Base-by-base conservation (phyloP, 148 eudicot genomes). In the Fagopyrum esculentum region DNA sequence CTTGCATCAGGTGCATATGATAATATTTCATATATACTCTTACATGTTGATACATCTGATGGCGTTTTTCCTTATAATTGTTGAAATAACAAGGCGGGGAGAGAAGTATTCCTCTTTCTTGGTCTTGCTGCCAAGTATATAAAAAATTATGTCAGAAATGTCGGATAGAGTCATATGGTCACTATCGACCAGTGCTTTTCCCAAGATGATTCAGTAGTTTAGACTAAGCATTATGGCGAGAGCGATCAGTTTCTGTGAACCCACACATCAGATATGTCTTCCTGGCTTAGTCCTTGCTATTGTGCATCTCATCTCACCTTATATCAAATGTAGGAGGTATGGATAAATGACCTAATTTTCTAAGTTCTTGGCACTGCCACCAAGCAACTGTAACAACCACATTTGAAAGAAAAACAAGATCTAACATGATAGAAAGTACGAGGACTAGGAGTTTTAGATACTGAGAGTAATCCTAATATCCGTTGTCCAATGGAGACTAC, bases 1-100 rank as follows among this genome's bases (percentile, higher is more conserved):
- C 46, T 77, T 93, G 84, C 87, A 91, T 75, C 78, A 83, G 89
- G 98, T 91, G 71, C 7, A 74, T 77, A 47, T 47, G 19, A 45
- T 35, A 17, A 8, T 66, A 45, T 35, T 40, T 66, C 19, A 63
- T 12, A 66, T 43, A 30, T 11, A 29, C 15, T 63, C 9, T 17
- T 6, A 56, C 61, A 63, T 63, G 12, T 9, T 11, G 69, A 63
- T 63, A 44, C 43, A 26, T 29, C 2, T 59, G 35, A n/a, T 40
- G 72, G 72, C n/a, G 72, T 48, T 35, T 74, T 66, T 45, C 35
- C 74, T 69, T 64, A 26, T 29, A 26, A 9, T 35, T 26, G 43
- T 64, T 29, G 13, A 26, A 26, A 26, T 12, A 64, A 11, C 70
- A 40, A 12, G 45, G 70, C 44, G 10, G 45, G 70, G 45, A 16